Conservation (phyloP, 805 yeast genomes). For the Wickerhamomyces mucosus region DNA sequence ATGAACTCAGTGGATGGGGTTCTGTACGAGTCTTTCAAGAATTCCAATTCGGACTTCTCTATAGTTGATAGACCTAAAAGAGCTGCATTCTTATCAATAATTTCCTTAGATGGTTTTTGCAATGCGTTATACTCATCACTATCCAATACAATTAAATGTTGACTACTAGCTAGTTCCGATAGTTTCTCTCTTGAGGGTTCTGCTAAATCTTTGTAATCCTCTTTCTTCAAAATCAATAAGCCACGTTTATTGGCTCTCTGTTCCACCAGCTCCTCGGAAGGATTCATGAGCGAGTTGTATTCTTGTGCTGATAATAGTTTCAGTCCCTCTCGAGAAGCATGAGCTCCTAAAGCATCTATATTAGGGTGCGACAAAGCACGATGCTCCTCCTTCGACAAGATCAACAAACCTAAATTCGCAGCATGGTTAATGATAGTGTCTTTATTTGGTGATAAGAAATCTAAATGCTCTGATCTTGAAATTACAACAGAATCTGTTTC, state of each 20-base stretch:
- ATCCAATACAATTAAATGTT: slow-evolving; percentile 8
- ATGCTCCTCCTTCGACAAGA: slow-evolving; percentile 1
- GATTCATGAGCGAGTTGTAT: slow-evolving; percentile 9
- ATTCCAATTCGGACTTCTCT: slow-evolving; percentile 2
- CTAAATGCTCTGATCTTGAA: slow-evolving; percentile 8
- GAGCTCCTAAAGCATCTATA: neutral
- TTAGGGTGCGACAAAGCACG: neutral
- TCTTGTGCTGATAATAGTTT: slow-evolving; percentile 18
- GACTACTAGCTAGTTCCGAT: slow-evolving; percentile 14
- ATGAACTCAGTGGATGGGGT: slow-evolving; percentile 8
- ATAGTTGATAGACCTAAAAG: slow-evolving; percentile 8
- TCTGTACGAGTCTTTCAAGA: slow-evolving; percentile 2
- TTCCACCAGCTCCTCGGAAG: slow-evolving; percentile 5
- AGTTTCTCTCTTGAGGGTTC: slow-evolving; percentile 10
- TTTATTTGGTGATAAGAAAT: slow-evolving; percentile 7
- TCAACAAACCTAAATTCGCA: slow-evolving; percentile 3
- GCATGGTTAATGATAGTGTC: slow-evolving; percentile 8
- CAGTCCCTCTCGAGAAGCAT: neutral
- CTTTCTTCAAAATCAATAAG: slow-evolving; percentile 4
- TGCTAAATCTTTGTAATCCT: slow-evolving; percentile 6
- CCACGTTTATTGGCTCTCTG: slow-evolving; percentile 6
- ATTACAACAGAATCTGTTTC: slow-evolving; percentile 9
- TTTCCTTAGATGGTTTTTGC: slow-evolving; percentile 10
- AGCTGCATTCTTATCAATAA: slow-evolving; percentile 3
- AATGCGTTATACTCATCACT: slow-evolving; percentile 11